Conservation (phyloP, 2,329 filamentous ascomycete genomes). For the Ascochyta koolunga region DNA sequence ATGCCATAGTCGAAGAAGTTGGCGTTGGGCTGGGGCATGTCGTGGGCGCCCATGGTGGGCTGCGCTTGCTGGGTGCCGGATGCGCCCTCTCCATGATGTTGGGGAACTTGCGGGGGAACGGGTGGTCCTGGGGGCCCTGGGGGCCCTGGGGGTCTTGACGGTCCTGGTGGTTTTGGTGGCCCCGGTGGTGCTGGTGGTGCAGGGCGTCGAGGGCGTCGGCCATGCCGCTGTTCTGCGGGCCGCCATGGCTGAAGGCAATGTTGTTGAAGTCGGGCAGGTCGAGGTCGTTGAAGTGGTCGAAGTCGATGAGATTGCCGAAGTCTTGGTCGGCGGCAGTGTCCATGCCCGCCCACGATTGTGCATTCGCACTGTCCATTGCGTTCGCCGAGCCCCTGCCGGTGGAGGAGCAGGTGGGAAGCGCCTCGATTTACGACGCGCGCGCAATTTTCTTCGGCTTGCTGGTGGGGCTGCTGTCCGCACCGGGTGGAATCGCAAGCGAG, state of each 20-base stretch:
- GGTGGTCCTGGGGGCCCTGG: conserved; percentile 36
- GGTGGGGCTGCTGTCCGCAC: conserved; percentile 15
- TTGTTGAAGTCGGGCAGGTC: conserved; percentile 37
- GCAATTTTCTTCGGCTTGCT: conserved; percentile 16
- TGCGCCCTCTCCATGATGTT: conserved; percentile 32
- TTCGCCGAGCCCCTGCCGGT: conserved; percentile 23
- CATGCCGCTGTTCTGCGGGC: conserved; percentile 28
- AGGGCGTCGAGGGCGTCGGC: conserved; percentile 42
- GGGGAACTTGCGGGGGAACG: conserved; percentile 36
- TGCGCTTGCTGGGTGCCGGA: conserved; percentile 23
- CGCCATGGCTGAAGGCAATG: conserved; percentile 32
- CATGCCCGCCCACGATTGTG: conserved; percentile 51
- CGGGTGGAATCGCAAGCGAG: conserved; percentile 15
- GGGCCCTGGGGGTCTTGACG: too few species aligned
- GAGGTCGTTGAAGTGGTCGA: conserved; percentile 38
- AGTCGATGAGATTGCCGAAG: conserved; percentile 53
- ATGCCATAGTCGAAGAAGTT: conserved; percentile 45
- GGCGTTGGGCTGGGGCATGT: conserved; percentile 29
- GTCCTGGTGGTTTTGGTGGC: too few species aligned
- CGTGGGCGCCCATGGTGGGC: conserved; percentile 19
- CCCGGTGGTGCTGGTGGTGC: conserved; percentile 39
- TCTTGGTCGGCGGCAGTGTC: conserved; percentile 49
- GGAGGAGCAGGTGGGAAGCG: conserved; percentile 19
- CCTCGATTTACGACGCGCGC: conserved; percentile 15
- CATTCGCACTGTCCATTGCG: conserved; percentile 42